Base-by-base conservation (phyloP, 139 green algal species). In the Closterium sp. region DNA sequence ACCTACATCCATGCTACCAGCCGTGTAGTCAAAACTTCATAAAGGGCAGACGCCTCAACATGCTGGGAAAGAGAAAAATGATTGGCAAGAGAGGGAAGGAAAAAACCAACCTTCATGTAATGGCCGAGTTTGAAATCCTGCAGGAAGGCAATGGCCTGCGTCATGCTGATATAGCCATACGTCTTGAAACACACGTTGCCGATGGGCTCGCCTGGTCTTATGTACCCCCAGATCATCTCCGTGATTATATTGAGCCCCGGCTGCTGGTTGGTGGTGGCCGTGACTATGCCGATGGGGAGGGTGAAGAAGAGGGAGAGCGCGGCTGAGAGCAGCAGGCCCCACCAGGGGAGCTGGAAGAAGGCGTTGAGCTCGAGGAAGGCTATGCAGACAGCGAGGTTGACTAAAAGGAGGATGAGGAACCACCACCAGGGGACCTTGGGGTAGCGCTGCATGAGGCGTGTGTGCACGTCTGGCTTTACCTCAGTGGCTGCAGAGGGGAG, bases 91-190 rank as follows among this genome's bases (percentile, higher is more conserved):
- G 76, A 85, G 76, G 76, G 28, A 28, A 85, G 28, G 28, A 28
- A 12, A 33, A 33, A 33, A 12, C 84, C 36, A 33, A 88, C 87
- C 87, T 91, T 91, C 89, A 91, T 91, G 66, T 91, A 91, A 28
- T 90, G 55, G 8, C 89, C 89, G 34, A 91, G 66, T 28, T 91
- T 91, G 89, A 91, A 91, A 16, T 91, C 89, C 2, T 34, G 25
- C 28, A 91, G 28, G 89, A 91, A 91, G 23, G 64, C 34, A 4
- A 91, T 35, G 35, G 89, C 89, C 31, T 91, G 89, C 55, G 89
- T 91, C 89, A 91, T 91, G 6, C 89, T 91, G 69, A 91, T 91
- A 66, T 91, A 91, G 7, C 89, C 89, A 35, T 91, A 91, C 89
- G 89, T 91, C 36, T 91, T 91, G 89, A 91, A 91, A 28, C 33